These are phyloP conservation scores for Colletotrichum sp. DNA, from an alignment of 2,329 filamentous ascomycete species.

Conservation along the genomic window DNA sequence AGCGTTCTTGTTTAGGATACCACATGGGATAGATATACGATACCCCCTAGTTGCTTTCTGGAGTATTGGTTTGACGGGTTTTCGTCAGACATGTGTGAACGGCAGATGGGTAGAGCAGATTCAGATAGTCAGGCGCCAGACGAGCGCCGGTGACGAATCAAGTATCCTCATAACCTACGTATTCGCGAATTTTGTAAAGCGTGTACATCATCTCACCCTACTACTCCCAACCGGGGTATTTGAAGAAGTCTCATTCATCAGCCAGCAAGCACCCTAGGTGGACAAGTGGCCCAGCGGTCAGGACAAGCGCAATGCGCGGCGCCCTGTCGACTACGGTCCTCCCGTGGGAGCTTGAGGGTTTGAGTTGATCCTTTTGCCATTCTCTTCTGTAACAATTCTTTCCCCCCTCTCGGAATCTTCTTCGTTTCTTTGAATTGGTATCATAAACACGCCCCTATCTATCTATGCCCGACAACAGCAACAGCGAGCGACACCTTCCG, in stretches of 20 bases:
- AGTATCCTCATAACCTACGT: neutral
- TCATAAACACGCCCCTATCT: neutral
- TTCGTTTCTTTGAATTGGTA: neutral
- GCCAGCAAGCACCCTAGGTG: neutral
- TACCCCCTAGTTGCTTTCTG: conserved; percentile 2
- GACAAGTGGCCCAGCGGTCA: neutral
- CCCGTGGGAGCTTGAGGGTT: neutral
- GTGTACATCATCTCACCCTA: neutral
- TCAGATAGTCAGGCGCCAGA: neutral
- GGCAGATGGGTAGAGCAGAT: neutral
- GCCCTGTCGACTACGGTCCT: neutral
- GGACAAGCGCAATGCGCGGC: neutral
- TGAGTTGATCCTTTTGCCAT: neutral
- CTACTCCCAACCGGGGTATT: neutral
- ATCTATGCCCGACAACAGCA: neutral
- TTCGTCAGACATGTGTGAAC: neutral
- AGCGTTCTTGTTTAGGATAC: conserved; percentile 3
- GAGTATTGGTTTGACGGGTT: neutral
- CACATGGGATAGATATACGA: conserved; percentile 18
- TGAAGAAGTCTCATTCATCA: neutral
- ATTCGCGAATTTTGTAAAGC: neutral
- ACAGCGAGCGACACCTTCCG: neutral
- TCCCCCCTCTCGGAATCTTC: neutral
- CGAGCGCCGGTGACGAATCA: neutral
- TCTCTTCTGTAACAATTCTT: neutral